Percentiles rank a stretch among this genome's conserved stretches.
Conservation (phyloP, 1,139 yeast species). For the Meyerozyma carpophila region DNA sequence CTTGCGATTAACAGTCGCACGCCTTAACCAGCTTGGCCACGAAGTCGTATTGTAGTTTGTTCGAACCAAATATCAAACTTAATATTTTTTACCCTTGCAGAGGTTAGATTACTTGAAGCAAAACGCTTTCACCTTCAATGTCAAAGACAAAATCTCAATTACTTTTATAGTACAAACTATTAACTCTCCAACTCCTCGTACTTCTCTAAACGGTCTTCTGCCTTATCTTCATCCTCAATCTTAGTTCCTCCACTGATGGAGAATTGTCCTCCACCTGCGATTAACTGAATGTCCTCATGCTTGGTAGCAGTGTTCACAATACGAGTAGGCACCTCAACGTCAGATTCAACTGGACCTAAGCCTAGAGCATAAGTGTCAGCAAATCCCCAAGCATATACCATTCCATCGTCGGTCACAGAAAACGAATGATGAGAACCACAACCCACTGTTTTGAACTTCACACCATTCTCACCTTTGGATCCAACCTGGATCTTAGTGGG, state of each 20-base stretch:
- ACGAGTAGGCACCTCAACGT: conserved; percentile 78
- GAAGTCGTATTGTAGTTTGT: conserved; percentile 2
- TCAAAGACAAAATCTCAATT: background rate
- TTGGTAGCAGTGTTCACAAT: conserved; percentile 91
- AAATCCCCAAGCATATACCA: conserved; percentile 94
- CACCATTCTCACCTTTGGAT: conserved; percentile 15
- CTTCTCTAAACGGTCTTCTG: conserved; percentile 54
- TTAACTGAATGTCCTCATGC: conserved; percentile 57
- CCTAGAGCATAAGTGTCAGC: conserved; percentile 97
- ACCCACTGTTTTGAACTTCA: conserved; percentile 58
- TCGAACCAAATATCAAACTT: background rate
- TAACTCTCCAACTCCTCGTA: conserved; percentile 37
- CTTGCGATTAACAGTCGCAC: conserved; percentile 6
- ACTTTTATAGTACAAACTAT: conserved; percentile 1
- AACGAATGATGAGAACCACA: conserved; percentile 91
- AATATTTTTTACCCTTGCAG: background rate
- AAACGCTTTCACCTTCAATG: no score
- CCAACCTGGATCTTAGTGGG: conserved; percentile 60
- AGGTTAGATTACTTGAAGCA: no score
- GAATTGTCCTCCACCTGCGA: conserved; percentile 95
- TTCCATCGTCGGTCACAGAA: conserved; percentile 80
- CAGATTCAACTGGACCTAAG: conserved; percentile 87
- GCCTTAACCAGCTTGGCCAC: conserved; percentile 7
- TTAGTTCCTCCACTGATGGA: conserved; percentile 79
- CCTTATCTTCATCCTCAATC: conserved; percentile 55